A percentile compares a stretch with the other conserved stretches of the same genome.
phyloP scores from a whole-genome alignment of 176 grass and related monocot genomes.

The Rhynchospora pubera region DNA sequence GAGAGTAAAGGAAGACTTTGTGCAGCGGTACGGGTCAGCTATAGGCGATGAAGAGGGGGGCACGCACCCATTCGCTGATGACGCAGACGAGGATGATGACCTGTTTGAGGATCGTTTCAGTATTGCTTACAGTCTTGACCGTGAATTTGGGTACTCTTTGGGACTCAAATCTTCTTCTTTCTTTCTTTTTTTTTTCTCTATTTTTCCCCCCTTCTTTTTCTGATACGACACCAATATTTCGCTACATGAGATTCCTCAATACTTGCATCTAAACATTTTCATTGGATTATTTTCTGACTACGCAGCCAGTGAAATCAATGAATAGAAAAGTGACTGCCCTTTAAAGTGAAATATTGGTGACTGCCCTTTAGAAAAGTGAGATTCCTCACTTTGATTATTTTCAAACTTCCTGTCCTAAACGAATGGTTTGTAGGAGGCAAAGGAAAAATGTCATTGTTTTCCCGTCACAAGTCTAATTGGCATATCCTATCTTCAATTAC shows the following conservation, averaged over 20 bases:
- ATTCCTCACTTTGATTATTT: too few species aligned
- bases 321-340: too few species aligned
- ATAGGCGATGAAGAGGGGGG: conserved; percentile 43
- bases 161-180: not conserved
- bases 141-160: conserved; percentile 64
- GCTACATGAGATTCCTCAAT: not conserved
- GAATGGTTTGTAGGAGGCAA: not conserved
- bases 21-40: conserved; percentile 72
- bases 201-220: too few species aligned
- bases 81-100: conserved; percentile 69
- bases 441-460: not conserved
- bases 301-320: not conserved
- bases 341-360: too few species aligned
- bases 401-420: too few species aligned
- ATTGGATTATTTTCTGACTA: not conserved
- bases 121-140: conserved; percentile 88
- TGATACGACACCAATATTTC: not conserved
- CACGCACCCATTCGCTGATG: conserved; percentile 74
- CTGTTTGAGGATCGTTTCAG: conserved; percentile 83
- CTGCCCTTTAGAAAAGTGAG: too few species aligned
- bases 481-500: not conserved
- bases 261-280: conserved; percentile 2
- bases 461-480: not conserved
- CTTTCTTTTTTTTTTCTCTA: not conserved
- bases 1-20: conserved; percentile 80